phyloP scores from a whole-genome alignment of 2,329 filamentous ascomycete genomes.

The Penicillium glabrum region DNA sequence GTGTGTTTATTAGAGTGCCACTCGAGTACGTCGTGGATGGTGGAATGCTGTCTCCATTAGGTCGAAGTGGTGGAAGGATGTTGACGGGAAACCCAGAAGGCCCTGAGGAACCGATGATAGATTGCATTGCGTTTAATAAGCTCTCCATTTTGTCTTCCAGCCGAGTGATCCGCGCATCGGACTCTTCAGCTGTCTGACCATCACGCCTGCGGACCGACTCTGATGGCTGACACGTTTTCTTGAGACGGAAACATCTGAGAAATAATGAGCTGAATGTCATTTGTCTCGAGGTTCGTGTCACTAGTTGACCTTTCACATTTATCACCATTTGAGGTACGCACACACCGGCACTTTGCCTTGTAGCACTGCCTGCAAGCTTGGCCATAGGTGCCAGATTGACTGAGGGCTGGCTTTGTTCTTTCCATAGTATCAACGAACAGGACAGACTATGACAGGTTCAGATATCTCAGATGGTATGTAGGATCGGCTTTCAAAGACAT shows the following conservation, averaged over 20 bases:
- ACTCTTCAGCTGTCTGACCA: constrained; percentile 24
- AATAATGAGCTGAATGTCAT: constrained; percentile 5
- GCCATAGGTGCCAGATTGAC: no score
- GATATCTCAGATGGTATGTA: no score
- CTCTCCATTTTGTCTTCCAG: constrained; percentile 37
- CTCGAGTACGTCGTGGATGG: neutral
- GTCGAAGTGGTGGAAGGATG: neutral
- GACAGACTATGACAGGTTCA: no score
- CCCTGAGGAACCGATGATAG: constrained; percentile 13
- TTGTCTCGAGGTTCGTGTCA: no score
- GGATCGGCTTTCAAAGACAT: no score
- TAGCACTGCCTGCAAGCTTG: no score
- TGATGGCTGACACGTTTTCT: constrained; percentile 35
- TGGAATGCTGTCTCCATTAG: neutral
- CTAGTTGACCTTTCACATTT: no score
- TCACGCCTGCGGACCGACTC: constrained; percentile 34
- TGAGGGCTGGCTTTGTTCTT: no score
- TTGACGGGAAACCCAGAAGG: neutral
- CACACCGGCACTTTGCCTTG: no score
- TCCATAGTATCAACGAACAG: no score
- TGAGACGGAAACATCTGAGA: constrained; percentile 37
- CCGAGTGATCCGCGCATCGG: constrained; percentile 33
- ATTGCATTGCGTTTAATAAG: constrained; percentile 33
- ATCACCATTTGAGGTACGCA: no score
- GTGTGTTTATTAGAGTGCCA: neutral